Evolutionary conservation across 352 stramenopile genomes (phyloP), one percentile per base, ranked within the genome.

Genomic region (Phytophthora cactorum): DNA sequence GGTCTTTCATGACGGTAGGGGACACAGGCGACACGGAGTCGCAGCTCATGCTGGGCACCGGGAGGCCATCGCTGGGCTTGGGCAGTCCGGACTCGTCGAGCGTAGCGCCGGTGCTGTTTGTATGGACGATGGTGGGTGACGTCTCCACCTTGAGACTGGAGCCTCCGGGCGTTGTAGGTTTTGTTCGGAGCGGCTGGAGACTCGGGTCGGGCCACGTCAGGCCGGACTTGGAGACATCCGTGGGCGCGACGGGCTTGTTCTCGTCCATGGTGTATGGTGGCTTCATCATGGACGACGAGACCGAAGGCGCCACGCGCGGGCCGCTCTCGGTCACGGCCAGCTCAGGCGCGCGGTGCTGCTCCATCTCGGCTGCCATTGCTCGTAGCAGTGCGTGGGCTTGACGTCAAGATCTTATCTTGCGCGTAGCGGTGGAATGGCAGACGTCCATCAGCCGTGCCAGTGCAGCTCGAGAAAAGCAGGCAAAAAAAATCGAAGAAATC

Each of bases 401-500:
- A 59, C 6, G 46, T 34, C n/a, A 63, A 50, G 47, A 63, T 59
- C 39, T 55, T 15, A 45, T 49, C 59, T 62, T 51, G 27, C 41
- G 31, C 36, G 32, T 32, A 66, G 69, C 59, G 29, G 36, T 51
- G 41, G 36, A 72, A 75, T 75, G 71, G 66, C 62, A 62, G 36
- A 63, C 54, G 59, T 70, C 63, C 67, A 78, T 70, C 52, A 53
- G 61, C 29, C 12, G 17, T 25, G 36, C 25, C 43, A 29, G 53
- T 29, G 29, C 12, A 39, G 34, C 15, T 43, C 17, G 17, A 17
- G 17, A 17, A 49, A 31, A 36, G 44, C 27, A 34, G 52, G 59
- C 43, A 67, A 73, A 52, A 78, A 22, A 79, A 61, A 75, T 74
- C 59, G 68, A 73, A 74, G 65, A 77, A 77, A 77, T 77, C 69